A percentile compares a stretch with the other conserved stretches of the same genome.
Conservation (phyloP, 75 land plant species). For the Pinus tabuliformis region DNA sequence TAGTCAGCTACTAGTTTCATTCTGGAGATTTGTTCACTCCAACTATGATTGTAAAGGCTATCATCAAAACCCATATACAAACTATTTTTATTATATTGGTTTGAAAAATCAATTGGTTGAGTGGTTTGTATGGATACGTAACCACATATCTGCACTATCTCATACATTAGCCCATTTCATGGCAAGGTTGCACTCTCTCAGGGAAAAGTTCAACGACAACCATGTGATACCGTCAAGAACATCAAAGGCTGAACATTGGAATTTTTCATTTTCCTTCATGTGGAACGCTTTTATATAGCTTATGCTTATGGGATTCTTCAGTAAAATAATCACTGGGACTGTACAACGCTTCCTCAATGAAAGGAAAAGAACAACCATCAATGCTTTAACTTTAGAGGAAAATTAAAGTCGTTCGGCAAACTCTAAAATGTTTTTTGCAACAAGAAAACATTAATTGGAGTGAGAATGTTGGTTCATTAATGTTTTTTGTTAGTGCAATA, state of each 20-base stretch:
- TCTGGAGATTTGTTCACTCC: too few species aligned
- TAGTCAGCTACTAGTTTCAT: too few species aligned
- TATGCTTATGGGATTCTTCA: slow-evolving; percentile 62
- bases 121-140: slow-evolving; percentile 55
- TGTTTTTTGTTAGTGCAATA: too few species aligned
- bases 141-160: slow-evolving; percentile 56
- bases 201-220: slow-evolving; percentile 30
- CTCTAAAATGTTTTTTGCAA: too few species aligned
- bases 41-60: too few species aligned
- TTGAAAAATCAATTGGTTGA: slow-evolving; percentile 86
- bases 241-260: slow-evolving; percentile 27
- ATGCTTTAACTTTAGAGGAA: slow-evolving; percentile 4
- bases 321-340: slow-evolving; percentile 59
- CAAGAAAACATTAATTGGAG: too few species aligned
- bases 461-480: too few species aligned
- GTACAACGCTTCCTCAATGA: slow-evolving; percentile 58
- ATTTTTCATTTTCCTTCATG: slow-evolving; percentile 38
- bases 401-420: too few species aligned
- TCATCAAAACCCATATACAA: slow-evolving; percentile 25
- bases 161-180: slow-evolving; percentile 38
- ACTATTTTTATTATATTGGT: slow-evolving; percentile 63
- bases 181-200: slow-evolving; percentile 45
- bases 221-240: background rate
- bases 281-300: slow-evolving; percentile 77
- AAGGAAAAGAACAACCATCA: slow-evolving; percentile 41